These are phyloP conservation scores for Dioszegia aurantiaca DNA, from an alignment of 768 basidiomycete genomes.

Conservation along the genomic window DNA sequence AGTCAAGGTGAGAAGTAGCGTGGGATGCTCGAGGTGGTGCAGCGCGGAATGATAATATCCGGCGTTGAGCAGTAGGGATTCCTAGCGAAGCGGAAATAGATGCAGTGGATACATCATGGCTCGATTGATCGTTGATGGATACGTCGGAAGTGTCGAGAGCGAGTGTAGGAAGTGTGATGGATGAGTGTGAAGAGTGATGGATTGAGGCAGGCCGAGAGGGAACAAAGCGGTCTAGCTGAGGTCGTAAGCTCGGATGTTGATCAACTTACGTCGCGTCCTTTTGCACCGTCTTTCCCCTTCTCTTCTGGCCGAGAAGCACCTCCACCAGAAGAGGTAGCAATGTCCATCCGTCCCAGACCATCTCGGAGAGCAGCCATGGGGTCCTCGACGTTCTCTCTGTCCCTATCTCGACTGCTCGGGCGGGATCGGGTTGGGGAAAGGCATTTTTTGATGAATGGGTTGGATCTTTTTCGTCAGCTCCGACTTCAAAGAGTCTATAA, in stretches of 20 bases:
- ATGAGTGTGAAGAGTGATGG: slow-evolving; percentile 38
- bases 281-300: slow-evolving; percentile 11
- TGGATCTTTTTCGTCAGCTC: slow-evolving; percentile 23
- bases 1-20: slow-evolving; percentile 13
- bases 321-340: slow-evolving; percentile 21
- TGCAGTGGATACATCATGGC: slow-evolving; percentile 27
- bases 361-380: slow-evolving; percentile 31
- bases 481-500: not conserved
- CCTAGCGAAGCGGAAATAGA: slow-evolving; percentile 39
- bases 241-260: not conserved
- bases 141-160: slow-evolving; percentile 34
- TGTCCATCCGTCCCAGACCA: slow-evolving; percentile 44
- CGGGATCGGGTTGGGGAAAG: slow-evolving; percentile 24
- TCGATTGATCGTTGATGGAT: slow-evolving; percentile 18
- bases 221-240: slow-evolving; percentile 43
- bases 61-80: slow-evolving; percentile 27
- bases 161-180: slow-evolving; percentile 35
- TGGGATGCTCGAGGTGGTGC: slow-evolving; percentile 25
- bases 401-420: slow-evolving; percentile 7
- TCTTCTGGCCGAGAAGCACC: slow-evolving; percentile 12
- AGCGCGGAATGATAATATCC: slow-evolving; percentile 11
- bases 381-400: slow-evolving; percentile 21
- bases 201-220: slow-evolving; percentile 38
- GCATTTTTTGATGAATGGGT: slow-evolving; percentile 37
- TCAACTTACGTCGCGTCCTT: slow-evolving; percentile 21